Base-by-base conservation (phyloP, 331 rosid species). In the Malus hybrid region DNA sequence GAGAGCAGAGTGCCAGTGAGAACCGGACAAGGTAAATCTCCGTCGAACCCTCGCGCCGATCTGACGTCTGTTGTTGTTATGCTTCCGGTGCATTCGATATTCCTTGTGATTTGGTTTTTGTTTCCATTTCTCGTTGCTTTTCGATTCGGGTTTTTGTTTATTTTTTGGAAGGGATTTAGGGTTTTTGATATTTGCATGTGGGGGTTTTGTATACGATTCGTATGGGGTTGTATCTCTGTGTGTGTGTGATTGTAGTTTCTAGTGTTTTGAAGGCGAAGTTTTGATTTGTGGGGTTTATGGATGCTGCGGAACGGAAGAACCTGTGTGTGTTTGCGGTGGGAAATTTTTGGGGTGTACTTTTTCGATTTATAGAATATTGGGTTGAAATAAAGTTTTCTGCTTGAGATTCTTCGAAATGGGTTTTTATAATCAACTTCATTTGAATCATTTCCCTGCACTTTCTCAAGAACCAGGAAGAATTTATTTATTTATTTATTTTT, bases 1-100 rank as follows among this genome's bases (percentile, higher is more conserved):
- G 55, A 19, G 34, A 32, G n/a, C 28, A 8, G 39, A 76, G 65
- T 44, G 11, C 31, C 71, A 32, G 59, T 5, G 76, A 72, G 48
- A 31, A 73, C 24, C 31, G 48, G 29, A 7, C 19, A 73, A 78
- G 91, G 91, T 87, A 74, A 70, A 39, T 19, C 5, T 52, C 57
- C 57, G 20, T 0, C 57, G 57, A 52, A 33, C 20, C 7, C 24
- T 8, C 63, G 7, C 15, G 8, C 33, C 34, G 12, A 46, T 18
- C 13, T 48, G 34, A 32, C 36, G 29, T 15, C 34, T 6, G 12
- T 50, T 10, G 12, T 9, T 20, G 18, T 39, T 2, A 57, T 11
- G 36, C 11, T 33, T 20, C 9, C 1, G 27, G 4, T 74, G 2
- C 33, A 15, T 18, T 46, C 10, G 20, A 52, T 52, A 15, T 52